Conservation (phyloP, 805 yeast genomes). For the Wickerhamomyces kurtzmanii region DNA sequence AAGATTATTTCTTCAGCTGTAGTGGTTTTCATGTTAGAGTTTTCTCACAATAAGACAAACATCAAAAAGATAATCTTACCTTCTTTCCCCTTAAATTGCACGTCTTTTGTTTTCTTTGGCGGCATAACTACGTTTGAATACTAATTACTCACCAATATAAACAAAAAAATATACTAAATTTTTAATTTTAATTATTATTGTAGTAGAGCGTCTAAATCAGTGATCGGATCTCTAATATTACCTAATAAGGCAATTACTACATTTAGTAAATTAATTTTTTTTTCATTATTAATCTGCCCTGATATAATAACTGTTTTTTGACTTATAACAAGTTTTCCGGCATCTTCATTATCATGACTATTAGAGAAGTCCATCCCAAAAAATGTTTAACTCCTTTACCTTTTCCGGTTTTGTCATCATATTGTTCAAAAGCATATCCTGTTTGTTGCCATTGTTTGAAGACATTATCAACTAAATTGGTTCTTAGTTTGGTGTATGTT, state of each 20-base stretch:
- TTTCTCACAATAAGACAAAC: slow-evolving; percentile 2
- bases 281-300: slow-evolving; percentile 8
- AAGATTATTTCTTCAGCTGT: slow-evolving; percentile 23
- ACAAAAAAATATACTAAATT: slow-evolving; percentile 1
- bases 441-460: slow-evolving; percentile 60
- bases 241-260: neutral
- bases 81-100: slow-evolving; percentile 4
- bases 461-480: slow-evolving; percentile 60
- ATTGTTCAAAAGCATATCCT: slow-evolving; percentile 88
- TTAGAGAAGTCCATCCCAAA: slow-evolving; percentile 89
- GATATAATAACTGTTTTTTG: no score
- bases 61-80: slow-evolving; percentile 6
- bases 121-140: no score
- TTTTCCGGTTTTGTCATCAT: slow-evolving; percentile 65
- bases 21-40: slow-evolving; percentile 1
- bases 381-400: slow-evolving; percentile 83
- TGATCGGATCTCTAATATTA: no score
- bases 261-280: slow-evolving; percentile 2
- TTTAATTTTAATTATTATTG: neutral
- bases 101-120: slow-evolving; percentile 6
- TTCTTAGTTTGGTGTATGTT: slow-evolving; percentile 50
- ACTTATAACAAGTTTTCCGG: slow-evolving; percentile 45
- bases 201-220: slow-evolving; percentile 1
- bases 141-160: neutral
- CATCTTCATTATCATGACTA: slow-evolving; percentile 75